Base-by-base conservation (phyloP, 2,329 filamentous ascomycete genomes). In the Cephalotrichum gorgonifer region DNA sequence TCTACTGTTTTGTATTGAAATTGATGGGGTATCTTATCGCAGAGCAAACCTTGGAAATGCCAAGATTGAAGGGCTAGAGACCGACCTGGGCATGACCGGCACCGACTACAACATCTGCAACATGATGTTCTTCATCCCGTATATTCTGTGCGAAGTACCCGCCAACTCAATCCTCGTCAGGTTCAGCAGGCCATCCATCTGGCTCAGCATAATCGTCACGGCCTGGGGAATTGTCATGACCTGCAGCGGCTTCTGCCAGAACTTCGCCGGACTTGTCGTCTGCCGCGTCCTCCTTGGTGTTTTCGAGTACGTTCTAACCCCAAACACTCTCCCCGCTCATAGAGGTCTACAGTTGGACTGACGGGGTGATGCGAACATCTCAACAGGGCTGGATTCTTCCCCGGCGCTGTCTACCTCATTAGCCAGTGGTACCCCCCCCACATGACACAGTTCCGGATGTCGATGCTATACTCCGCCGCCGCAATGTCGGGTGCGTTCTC, bases 41-140 rank as follows among this genome's bases (percentile, higher is more conserved):
- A 50, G 52, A 17, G 50, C 56, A 12, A 58, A 58, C 26, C 56
- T 59, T 20, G 56, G 56, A 20, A 58, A 57, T 6, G 56, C 57
- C 3, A 57, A 57, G 6, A 58, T 59, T 2, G 55, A 58, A 14
- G 61, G 61, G 15, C 59, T 65, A 66, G 67, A 76, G 53, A 69
- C 75, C 51, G 73, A 77, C 42, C 59, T 78, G 1, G 59, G 62
- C 1, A 64, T 79, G 49, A 67, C 69, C 41, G 64, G 67, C 4
- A 78, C 75, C 52, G 61, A 80, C 52, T 68, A 79, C 33, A 78
- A 79, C 50, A 73, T 77, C 44, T 56, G 63, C 27, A 56, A 54
- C 47, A 70, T 74, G 3, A 70, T 69, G 39, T 82, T 76, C 69
- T 79, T 75, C 0, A 67, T 76, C 1, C 78, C 78, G 8, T 82